Evolutionary conservation across 192 early-diverging fungal genomes (phyloP).

Genomic region (Physocladia obscura): DNA sequence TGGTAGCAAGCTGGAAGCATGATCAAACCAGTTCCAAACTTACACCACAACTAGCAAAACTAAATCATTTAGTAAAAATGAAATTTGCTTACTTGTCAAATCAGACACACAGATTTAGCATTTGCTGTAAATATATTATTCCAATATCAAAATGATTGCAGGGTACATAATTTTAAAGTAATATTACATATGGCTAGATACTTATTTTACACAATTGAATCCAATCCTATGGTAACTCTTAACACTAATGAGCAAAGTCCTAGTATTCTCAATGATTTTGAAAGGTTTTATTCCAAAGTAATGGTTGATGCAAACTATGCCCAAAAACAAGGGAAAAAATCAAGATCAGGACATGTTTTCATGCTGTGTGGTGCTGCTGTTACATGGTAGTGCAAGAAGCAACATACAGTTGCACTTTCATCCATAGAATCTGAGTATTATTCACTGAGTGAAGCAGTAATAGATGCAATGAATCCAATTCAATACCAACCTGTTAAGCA

Average conservation of each 20-base stretch:
- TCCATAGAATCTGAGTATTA: constrained; percentile 34
- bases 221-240: neutral
- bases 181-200: constrained; percentile 17
- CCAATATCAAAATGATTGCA: neutral
- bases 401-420: constrained; percentile 25
- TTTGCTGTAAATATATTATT: neutral
- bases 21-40: neutral
- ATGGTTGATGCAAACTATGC: constrained; percentile 30
- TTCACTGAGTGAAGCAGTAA: constrained; percentile 19
- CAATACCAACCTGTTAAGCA: too few relatives aligned
- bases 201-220: constrained; percentile 17
- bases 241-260: neutral
- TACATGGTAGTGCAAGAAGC: constrained; percentile 21
- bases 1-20: constrained; percentile 5
- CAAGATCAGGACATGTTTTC: constrained; percentile 21
- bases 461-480: too few relatives aligned
- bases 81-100: neutral
- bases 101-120: neutral
- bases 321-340: constrained; percentile 19
- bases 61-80: neutral
- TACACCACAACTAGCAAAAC: neutral
- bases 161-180: constrained; percentile 1
- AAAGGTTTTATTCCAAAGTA: neutral
- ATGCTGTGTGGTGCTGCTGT: constrained; percentile 23
- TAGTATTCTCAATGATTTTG: neutral